phyloP scores from a whole-genome alignment of 106 monocot species.

The Chionographis japonica region DNA sequence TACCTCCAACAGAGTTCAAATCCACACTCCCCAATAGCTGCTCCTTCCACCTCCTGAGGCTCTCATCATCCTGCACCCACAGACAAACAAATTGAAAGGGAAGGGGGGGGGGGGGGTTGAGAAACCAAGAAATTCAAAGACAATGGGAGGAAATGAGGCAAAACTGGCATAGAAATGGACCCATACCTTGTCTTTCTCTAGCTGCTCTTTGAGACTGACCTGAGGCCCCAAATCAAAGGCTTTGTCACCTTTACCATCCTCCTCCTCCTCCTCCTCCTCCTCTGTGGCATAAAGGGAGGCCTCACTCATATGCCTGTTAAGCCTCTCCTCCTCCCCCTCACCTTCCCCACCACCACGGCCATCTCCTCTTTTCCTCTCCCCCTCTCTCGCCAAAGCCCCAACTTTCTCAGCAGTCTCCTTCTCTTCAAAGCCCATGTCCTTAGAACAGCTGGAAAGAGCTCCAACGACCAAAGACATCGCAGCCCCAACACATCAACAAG shows the following conservation, averaged over 20 bases:
- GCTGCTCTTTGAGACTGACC: conserved; percentile 70
- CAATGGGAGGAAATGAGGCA: too few relatives aligned
- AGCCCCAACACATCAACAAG: conserved; percentile 2
- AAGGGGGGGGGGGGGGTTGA: background rate
- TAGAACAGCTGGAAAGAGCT: conserved; percentile 27
- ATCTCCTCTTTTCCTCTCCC: conserved; percentile 9
- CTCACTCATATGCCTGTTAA: conserved; percentile 39
- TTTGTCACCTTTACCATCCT: conserved; percentile 29
- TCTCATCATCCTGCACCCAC: conserved; percentile 81
- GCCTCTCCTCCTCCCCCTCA: conserved; percentile 6
- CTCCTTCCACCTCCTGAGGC: conserved; percentile 91
- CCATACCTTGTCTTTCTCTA: conserved; percentile 84
- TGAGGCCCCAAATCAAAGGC: conserved; percentile 68
- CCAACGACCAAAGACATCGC: conserved; percentile 49
- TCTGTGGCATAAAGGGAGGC: conserved; percentile 37
- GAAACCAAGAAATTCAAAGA: background rate
- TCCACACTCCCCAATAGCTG: conserved; percentile 86
- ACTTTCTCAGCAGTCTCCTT: conserved; percentile 24
- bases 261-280: conserved; percentile 59
- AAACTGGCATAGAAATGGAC: background rate
- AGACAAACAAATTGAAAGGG: background rate
- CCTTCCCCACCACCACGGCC: background rate
- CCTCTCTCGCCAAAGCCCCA: background rate
- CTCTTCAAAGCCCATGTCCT: conserved; percentile 50
- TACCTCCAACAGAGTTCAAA: conserved; percentile 86